These are phyloP conservation scores for Phialophora macrospora DNA, from an alignment of 2,329 filamentous ascomycete species.

Conservation along the genomic window DNA sequence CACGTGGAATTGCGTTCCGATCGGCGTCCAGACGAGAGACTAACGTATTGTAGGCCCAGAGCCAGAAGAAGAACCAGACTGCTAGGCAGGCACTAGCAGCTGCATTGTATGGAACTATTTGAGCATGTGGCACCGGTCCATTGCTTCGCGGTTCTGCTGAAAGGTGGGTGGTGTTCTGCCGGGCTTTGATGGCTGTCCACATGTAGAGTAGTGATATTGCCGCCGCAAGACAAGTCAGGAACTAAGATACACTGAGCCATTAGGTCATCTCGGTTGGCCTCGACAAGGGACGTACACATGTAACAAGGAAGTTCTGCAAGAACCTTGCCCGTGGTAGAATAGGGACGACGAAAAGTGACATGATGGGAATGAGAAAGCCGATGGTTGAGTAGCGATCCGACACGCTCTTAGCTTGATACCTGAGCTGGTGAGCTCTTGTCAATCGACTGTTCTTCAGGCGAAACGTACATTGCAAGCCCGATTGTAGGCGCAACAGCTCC, in stretches of 20 bases:
- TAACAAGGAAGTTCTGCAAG: constrained; percentile 70
- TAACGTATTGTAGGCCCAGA: constrained; percentile 44
- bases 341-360: constrained; percentile 68
- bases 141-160: constrained; percentile 24
- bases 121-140: constrained; percentile 29
- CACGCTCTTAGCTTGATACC: constrained; percentile 60
- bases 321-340: constrained; percentile 75
- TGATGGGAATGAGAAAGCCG: constrained; percentile 68
- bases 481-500: constrained; percentile 30
- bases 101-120: constrained; percentile 64
- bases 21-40: not conserved
- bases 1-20: not conserved
- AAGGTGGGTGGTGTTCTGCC: constrained; percentile 60
- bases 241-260: constrained; percentile 19
- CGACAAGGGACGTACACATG: constrained; percentile 49
- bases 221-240: constrained; percentile 61
- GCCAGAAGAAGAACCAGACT: constrained; percentile 73
- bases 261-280: not conserved
- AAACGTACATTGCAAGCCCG: constrained; percentile 29
- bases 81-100: constrained; percentile 72
- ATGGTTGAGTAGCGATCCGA: constrained; percentile 48
- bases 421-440: constrained; percentile 13
- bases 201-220: constrained; percentile 68
- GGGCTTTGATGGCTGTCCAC: constrained; percentile 68
- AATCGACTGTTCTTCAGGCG: not conserved